Percentiles rank a stretch among this genome's conserved stretches.
Conservation (phyloP, 768 basidiomycete species). For the Rickenella mellea region DNA sequence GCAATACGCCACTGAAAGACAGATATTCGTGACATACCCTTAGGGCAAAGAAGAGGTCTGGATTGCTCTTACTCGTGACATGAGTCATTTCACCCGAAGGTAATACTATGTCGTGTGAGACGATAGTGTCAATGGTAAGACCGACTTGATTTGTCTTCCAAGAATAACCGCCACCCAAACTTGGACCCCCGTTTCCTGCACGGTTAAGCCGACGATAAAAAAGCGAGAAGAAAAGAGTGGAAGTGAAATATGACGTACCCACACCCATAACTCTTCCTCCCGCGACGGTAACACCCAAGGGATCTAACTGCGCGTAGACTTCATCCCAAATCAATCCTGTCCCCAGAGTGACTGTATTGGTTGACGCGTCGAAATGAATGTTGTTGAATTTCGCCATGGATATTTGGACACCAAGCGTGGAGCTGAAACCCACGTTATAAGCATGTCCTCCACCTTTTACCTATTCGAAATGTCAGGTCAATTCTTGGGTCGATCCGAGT, state of each 20-base stretch:
- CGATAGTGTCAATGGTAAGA: background rate
- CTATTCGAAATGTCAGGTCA: background rate
- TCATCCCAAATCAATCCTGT: background rate
- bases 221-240: background rate
- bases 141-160: slow-evolving; percentile 1
- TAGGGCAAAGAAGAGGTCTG: background rate
- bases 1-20: background rate
- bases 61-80: background rate
- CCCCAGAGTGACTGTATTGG: background rate
- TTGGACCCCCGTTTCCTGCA: background rate
- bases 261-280: background rate
- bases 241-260: slow-evolving; percentile 27
- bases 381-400: background rate
- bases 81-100: background rate
- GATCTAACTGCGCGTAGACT: background rate
- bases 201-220: background rate
- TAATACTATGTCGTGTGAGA: background rate
- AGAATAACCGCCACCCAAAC: background rate
- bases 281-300: background rate
- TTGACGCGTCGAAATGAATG: background rate
- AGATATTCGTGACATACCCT: background rate
- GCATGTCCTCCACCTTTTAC: background rate
- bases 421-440: background rate
- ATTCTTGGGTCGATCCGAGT: background rate
- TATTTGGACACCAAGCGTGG: background rate